phyloP scores from a whole-genome alignment of 2,329 filamentous ascomycete genomes.

The Pseudogymnoascus sp. region DNA sequence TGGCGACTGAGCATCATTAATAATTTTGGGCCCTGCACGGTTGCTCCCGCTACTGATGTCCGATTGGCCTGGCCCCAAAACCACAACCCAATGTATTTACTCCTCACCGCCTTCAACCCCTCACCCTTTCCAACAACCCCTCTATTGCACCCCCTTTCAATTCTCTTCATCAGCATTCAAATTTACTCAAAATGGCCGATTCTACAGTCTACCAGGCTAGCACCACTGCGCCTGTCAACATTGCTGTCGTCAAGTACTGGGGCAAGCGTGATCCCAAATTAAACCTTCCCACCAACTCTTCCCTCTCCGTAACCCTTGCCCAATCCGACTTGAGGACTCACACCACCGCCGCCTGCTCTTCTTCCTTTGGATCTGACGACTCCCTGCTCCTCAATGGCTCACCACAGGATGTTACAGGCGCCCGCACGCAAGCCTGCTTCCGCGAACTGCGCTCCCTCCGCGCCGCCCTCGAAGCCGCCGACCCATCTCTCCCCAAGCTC shows the following conservation, averaged over 20 bases:
- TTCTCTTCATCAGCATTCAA: background rate
- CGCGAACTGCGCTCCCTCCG: conserved; percentile 74
- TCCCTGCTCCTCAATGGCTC: conserved; percentile 77
- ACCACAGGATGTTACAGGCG: conserved; percentile 73
- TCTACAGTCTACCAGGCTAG: conserved; percentile 71
- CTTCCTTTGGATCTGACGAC: conserved; percentile 57
- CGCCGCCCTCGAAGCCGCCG: conserved; percentile 60
- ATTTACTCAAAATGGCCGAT: conserved; percentile 24
- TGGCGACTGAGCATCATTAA: background rate
- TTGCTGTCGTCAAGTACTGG: conserved; percentile 99
- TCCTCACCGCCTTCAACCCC: conserved; percentile 5
- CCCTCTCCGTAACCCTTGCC: conserved; percentile 90
- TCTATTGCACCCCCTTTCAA: background rate
- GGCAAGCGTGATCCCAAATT: conserved; percentile 90
- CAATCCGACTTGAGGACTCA: conserved; percentile 90
- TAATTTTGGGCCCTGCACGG: conserved; percentile 7
- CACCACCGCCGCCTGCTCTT: conserved; percentile 87
- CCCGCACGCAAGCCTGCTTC: conserved; percentile 91
- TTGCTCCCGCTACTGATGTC: conserved; percentile 4
- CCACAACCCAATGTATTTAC: background rate
- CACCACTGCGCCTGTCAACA: conserved; percentile 96
- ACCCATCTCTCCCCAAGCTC: conserved; percentile 73
- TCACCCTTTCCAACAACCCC: background rate
- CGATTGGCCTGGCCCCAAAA: background rate
- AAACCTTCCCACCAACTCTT: conserved; percentile 97